Evolutionary conservation across 2,329 filamentous ascomycete species (phyloP), one percentile per base, ranked within the genome.

Genomic region (Elsinoe ampelina): DNA sequence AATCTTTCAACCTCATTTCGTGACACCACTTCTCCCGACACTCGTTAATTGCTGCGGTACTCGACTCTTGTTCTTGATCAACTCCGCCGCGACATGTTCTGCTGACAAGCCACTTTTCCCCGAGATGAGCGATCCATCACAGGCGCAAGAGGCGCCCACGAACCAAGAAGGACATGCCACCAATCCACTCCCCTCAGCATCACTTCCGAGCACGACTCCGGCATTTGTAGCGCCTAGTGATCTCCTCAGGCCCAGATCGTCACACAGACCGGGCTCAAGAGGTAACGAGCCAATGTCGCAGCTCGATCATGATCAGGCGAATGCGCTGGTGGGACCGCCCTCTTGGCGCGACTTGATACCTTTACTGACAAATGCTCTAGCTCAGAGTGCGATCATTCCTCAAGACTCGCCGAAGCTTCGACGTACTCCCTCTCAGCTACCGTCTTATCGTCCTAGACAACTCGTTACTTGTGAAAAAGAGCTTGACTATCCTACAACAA

Each of bases 381-480:
- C 85, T 85, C 77, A 86, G 87, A 61, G 91, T 97, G 66, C 87
- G 93, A 72, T 88, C 95, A 65, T 98, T 98, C 74, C 84, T 98
- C 70, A 95, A 91, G 73, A 86, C 95, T 64, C 86, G 93, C 68
- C 97, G 89, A 35, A 96, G 91, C 71, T 98, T 98, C 77, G 93
- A 98, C 75, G 93, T 98, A 63, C 80, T 98, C 48, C 93, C 93
- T 15, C 82, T 98, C 60, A 96, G 91, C 63, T 98, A 95, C 74
- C 87, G 93, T 61, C 83, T 98, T 57, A 95, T 98, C 67, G 83
- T 96, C 62, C 88, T 98, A 70, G 95, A 98, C 72, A 97, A 90
- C 61, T 85, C 91, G 61, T 80, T 98, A 58, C 83, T 96, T 57
- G 95, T 98, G 66, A 95, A 95, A 76, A 96, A 97, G 80, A 96